Conservation (phyloP, 768 basidiomycete species). For the Zangia roseola region DNA sequence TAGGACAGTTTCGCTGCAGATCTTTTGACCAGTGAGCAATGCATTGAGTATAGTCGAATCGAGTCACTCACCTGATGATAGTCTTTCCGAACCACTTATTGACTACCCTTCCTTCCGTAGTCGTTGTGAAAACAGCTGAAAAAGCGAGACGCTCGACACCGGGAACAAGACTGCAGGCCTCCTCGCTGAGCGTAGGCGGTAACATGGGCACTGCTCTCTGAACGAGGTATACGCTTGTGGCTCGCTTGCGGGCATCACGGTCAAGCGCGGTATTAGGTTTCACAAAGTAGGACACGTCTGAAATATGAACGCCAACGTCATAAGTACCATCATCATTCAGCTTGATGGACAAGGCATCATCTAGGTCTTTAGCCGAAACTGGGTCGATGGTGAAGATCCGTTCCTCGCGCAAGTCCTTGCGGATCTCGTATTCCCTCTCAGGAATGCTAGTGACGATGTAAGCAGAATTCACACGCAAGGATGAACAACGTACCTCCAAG, state of each 20-base stretch:
- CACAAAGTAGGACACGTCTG: constrained; percentile 94
- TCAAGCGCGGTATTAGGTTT: constrained; percentile 96
- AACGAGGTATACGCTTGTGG: constrained; percentile 95
- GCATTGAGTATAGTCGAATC: not conserved
- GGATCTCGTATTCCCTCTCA: constrained; percentile 82
- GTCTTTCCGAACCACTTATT: constrained; percentile 95
- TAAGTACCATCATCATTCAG: constrained; percentile 88
- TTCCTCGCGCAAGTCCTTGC: constrained; percentile 83
- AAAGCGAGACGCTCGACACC: constrained; percentile 89
- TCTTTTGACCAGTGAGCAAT: constrained; percentile 38
- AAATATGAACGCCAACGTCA: constrained; percentile 92
- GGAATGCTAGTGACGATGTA: constrained; percentile 58
- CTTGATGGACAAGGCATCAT: constrained; percentile 92
- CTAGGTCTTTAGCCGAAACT: constrained; percentile 83
- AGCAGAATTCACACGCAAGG: not conserved
- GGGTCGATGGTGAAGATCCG: constrained; percentile 96
- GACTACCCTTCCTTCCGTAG: constrained; percentile 73
- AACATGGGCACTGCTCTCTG: constrained; percentile 98
- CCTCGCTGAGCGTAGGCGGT: constrained; percentile 88
- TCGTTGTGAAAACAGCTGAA: constrained; percentile 85
- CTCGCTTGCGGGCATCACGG: constrained; percentile 95
- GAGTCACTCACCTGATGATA: constrained; percentile 71
- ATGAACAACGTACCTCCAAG: constrained; percentile 71
- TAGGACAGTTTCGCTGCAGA: constrained; percentile 89
- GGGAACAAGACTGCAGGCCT: constrained; percentile 88